Evolutionary conservation across 352 stramenopile species (phyloP).

Genomic region (Phytophthora uliginosa): DNA sequence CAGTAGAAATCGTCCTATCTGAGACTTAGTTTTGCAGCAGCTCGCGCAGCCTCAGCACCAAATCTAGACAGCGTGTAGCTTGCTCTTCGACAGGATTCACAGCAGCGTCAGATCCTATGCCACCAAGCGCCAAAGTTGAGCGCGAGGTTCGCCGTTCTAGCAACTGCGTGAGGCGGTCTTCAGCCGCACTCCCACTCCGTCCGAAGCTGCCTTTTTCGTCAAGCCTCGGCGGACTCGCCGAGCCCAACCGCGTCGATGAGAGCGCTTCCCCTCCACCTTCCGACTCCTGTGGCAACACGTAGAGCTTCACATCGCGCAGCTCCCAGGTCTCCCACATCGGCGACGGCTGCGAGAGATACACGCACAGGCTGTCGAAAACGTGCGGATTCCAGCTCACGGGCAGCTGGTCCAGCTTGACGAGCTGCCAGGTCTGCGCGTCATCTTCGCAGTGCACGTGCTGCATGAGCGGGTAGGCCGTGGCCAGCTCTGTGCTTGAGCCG

Average conservation of each 20-base stretch:
- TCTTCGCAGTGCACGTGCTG: slow-evolving; percentile 68
- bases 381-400: slow-evolving; percentile 39
- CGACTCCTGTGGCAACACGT: slow-evolving; percentile 14
- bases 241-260: background rate
- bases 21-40: slow-evolving; percentile 21
- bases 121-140: slow-evolving; percentile 2
- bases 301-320: slow-evolving; percentile 65
- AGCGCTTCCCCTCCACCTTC: background rate
- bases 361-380: slow-evolving; percentile 49
- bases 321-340: slow-evolving; percentile 69
- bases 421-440: slow-evolving; percentile 78
- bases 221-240: background rate
- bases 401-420: slow-evolving; percentile 66
- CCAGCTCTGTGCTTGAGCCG: slow-evolving; percentile 49
- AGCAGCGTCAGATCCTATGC: background rate
- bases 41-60: slow-evolving; percentile 32
- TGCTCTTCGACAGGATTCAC: slow-evolving; percentile 27
- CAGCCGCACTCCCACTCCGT: slow-evolving; percentile 11
- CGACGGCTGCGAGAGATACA: slow-evolving; percentile 74
- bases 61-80: slow-evolving; percentile 28
- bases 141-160: slow-evolving; percentile 23
- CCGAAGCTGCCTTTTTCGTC: slow-evolving; percentile 10
- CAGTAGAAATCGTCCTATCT: background rate
- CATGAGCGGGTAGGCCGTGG: slow-evolving; percentile 63
- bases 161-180: slow-evolving; percentile 24